Evolutionary conservation across 2,329 filamentous ascomycete species (phyloP).

Genomic region (Didymella arachidicola): DNA sequence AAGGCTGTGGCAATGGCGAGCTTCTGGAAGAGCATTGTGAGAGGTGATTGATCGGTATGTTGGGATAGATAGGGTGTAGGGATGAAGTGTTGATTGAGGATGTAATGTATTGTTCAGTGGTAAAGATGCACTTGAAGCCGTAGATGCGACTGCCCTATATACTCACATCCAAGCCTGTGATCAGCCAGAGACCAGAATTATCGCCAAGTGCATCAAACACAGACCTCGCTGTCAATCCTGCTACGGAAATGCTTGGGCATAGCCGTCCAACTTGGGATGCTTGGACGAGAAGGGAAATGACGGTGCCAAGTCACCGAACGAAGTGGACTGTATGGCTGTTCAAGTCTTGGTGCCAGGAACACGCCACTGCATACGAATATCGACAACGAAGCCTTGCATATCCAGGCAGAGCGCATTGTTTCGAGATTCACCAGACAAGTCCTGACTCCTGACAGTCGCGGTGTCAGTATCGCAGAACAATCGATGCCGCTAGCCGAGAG

Average conservation of each 20-base stretch:
- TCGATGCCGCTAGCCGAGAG: conserved; percentile 9
- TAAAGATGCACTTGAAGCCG: not conserved
- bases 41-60: not conserved
- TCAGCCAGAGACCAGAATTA: not conserved
- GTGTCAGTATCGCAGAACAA: not conserved
- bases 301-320: conserved; percentile 13
- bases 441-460: conserved; percentile 1
- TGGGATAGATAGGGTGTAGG: not conserved
- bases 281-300: conserved; percentile 8
- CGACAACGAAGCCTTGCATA: conserved; percentile 13
- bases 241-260: conserved; percentile 5
- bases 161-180: conserved; percentile 2
- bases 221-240: not conserved
- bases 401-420: conserved; percentile 7
- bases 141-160: conserved; percentile 7
- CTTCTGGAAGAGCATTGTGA: conserved; percentile 36
- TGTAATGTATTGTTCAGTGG: not conserved
- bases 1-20: conserved; percentile 36
- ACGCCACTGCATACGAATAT: conserved; percentile 2
- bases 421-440: not conserved
- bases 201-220: conserved; percentile 7
- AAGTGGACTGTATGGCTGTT: not conserved
- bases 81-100: not conserved
- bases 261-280: conserved; percentile 4
- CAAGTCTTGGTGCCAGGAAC: not conserved